Percentiles rank a stretch among this genome's conserved stretches.
Conservation (phyloP, 2,329 filamentous ascomycete genomes). For the Paraconiothyrium brasiliense region DNA sequence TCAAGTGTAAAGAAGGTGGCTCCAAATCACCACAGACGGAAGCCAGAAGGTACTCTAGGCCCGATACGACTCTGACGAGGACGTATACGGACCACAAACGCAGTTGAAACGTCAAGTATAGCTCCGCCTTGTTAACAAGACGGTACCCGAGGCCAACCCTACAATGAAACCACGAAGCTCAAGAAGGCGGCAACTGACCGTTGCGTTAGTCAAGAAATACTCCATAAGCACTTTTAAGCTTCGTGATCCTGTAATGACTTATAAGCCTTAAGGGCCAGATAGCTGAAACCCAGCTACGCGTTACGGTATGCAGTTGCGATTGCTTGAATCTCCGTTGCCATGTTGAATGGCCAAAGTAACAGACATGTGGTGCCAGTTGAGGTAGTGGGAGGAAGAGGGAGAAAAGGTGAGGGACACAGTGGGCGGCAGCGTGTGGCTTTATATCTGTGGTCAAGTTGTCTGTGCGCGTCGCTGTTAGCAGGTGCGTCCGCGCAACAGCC, state of each 20-base stretch:
- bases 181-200: constrained; percentile 2
- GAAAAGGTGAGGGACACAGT: too few relatives aligned
- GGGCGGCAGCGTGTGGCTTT: too few relatives aligned
- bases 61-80: neutral
- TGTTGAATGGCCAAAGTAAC: too few relatives aligned
- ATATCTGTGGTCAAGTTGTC: too few relatives aligned
- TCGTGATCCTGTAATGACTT: neutral
- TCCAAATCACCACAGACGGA: neutral
- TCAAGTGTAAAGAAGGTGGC: neutral
- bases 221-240: neutral
- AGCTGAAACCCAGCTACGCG: neutral
- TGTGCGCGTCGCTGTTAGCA: too few relatives aligned
- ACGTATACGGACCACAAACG: too few relatives aligned
- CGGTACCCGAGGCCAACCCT: neutral
- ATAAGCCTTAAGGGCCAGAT: neutral
- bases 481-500: too few relatives aligned
- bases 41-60: neutral
- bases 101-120: too few relatives aligned
- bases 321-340: too few relatives aligned
- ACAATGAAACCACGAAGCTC: neutral
- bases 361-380: too few relatives aligned
- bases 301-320: neutral
- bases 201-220: neutral
- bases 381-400: too few relatives aligned
- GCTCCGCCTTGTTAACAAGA: too few relatives aligned